Conservation (phyloP, 305 asterid species). For the Fraxinus angustifolia region DNA sequence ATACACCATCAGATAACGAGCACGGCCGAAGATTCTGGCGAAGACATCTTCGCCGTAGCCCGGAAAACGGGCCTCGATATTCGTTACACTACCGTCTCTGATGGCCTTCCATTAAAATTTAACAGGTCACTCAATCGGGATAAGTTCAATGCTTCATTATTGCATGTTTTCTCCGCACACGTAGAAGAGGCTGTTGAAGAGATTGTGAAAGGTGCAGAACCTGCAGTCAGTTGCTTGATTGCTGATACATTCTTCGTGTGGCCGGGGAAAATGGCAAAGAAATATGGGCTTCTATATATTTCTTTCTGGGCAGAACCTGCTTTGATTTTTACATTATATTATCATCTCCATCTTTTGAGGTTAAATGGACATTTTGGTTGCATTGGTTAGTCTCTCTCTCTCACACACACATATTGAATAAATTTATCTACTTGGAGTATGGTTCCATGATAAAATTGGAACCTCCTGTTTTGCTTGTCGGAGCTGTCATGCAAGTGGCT, state of each 20-base stretch:
- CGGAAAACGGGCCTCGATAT: slow-evolving; percentile 45
- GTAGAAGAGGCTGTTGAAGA: slow-evolving; percentile 40
- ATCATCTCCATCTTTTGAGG: slow-evolving; percentile 46
- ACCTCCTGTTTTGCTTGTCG: neutral
- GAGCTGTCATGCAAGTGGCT: neutral
- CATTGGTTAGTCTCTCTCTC: slow-evolving; percentile 29
- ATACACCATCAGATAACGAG: slow-evolving; percentile 36
- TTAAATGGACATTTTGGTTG: slow-evolving; percentile 46
- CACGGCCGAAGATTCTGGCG: neutral
- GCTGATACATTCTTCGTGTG: slow-evolving; percentile 51
- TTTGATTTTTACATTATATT: slow-evolving; percentile 37
- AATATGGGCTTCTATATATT: slow-evolving; percentile 33
- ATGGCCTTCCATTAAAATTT: slow-evolving; percentile 46
- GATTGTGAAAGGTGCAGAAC: slow-evolving; percentile 12
- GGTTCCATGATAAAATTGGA: neutral
- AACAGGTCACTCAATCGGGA: slow-evolving; percentile 44
- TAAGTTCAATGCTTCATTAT: slow-evolving; percentile 38
- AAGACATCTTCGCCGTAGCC: slow-evolving; percentile 28
- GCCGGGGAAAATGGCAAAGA: slow-evolving; percentile 43
- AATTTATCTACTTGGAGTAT: neutral
- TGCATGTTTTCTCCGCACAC: slow-evolving; percentile 47
- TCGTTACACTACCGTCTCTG: slow-evolving; percentile 42
- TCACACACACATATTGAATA: neutral
- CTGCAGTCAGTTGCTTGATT: slow-evolving; percentile 41
- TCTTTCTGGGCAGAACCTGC: slow-evolving; percentile 57